A percentile compares a stretch with the other conserved stretches of the same genome.
Evolutionary conservation across 139 green algal genomes (phyloP).

Genomic region (Coelastrella sp.): DNA sequence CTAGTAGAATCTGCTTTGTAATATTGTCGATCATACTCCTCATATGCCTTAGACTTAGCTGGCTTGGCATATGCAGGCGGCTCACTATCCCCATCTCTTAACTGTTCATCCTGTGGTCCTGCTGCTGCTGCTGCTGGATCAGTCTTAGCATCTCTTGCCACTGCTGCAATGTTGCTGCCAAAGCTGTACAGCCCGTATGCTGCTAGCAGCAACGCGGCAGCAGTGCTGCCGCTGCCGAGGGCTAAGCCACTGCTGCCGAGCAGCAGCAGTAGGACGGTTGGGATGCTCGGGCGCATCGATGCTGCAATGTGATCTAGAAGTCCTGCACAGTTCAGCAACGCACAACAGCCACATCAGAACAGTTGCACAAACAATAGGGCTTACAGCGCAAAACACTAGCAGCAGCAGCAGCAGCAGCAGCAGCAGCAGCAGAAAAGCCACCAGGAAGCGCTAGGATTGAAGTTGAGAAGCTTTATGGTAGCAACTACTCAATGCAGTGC

Average conservation of each 20-base stretch:
- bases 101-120: not conserved
- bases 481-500: no score
- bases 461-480: no score
- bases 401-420: slow-evolving; percentile 7
- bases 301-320: slow-evolving; percentile 2
- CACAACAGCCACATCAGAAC: not conserved
- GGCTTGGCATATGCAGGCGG: no score
- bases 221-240: not conserved
- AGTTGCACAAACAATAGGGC: not conserved
- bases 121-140: not conserved
- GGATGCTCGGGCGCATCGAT: not conserved
- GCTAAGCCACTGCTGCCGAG: not conserved
- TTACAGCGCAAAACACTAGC: not conserved
- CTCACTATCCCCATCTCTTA: not conserved
- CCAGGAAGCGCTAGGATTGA: not conserved
- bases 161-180: slow-evolving; percentile 35
- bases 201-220: slow-evolving; percentile 1
- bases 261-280: slow-evolving; percentile 10
- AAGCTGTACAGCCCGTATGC: slow-evolving; percentile 11
- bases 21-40: no score
- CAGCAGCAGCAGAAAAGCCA: not conserved
- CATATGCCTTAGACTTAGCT: no score
- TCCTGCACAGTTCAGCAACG: not conserved
- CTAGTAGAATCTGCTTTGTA: no score
- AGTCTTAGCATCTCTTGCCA: not conserved